phyloP scores from a whole-genome alignment of 768 basidiomycete species.

The Lactarius pseudohatsudake region DNA sequence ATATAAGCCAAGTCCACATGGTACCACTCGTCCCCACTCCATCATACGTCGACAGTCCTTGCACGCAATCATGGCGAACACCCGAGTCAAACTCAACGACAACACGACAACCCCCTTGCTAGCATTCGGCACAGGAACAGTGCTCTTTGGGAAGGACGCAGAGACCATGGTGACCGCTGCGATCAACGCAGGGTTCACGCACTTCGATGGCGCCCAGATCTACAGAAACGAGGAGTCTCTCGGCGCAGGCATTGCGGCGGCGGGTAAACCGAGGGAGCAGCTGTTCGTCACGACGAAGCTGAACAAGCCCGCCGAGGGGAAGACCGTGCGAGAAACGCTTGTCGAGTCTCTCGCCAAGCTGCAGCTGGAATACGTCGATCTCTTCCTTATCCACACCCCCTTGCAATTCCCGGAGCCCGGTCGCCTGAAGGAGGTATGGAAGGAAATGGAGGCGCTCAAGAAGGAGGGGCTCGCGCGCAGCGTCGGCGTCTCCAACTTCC shows the following conservation, averaged over 20 bases:
- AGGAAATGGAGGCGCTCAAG: slow-evolving; percentile 43
- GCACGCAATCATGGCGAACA: slow-evolving; percentile 26
- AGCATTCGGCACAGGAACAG: slow-evolving; percentile 43
- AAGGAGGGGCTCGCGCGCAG: slow-evolving; percentile 41
- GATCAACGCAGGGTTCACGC: slow-evolving; percentile 39
- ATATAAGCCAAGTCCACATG: not conserved
- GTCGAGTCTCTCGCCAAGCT: slow-evolving; percentile 43
- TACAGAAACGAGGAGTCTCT: slow-evolving; percentile 42
- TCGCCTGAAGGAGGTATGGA: slow-evolving; percentile 42
- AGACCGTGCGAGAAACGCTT: slow-evolving; percentile 41
- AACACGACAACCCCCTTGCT: slow-evolving; percentile 40
- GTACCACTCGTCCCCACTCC: not conserved
- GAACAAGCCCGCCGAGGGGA: slow-evolving; percentile 32
- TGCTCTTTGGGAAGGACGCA: slow-evolving; percentile 35
- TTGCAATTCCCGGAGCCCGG: slow-evolving; percentile 28
- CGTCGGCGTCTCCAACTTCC: slow-evolving; percentile 60
- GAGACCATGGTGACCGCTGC: slow-evolving; percentile 34
- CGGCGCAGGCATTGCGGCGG: slow-evolving; percentile 37
- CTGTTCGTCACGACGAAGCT: slow-evolving; percentile 50
- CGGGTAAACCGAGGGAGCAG: slow-evolving; percentile 39
- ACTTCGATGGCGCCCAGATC: slow-evolving; percentile 42
- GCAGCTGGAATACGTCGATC: slow-evolving; percentile 42
- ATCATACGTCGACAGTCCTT: slow-evolving; percentile 6
- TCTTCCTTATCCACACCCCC: slow-evolving; percentile 48
- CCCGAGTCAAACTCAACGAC: slow-evolving; percentile 39